These are phyloP conservation scores for Pseudogymnoascus sp. DNA, from an alignment of 2,329 filamentous ascomycete genomes.

Conservation along the genomic window DNA sequence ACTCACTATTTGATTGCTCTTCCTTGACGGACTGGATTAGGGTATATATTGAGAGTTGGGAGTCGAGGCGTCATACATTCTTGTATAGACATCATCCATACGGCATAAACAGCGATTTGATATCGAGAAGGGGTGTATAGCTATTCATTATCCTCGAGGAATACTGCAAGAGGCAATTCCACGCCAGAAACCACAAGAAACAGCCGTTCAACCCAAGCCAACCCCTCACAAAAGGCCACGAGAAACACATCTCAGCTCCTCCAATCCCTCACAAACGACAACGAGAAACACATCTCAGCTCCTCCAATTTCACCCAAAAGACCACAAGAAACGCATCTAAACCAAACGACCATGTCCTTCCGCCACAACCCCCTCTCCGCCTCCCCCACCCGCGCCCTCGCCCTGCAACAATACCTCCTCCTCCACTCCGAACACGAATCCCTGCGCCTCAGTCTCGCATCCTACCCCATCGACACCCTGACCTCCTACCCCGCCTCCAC, in stretches of 20 bases:
- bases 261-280: not conserved
- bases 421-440: conserved; percentile 29
- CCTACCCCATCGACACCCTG: conserved; percentile 10
- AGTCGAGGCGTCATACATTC: conserved; percentile 1
- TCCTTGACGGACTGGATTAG: conserved; percentile 4
- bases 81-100: not conserved
- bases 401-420: conserved; percentile 30
- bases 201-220: not conserved
- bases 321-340: not conserved
- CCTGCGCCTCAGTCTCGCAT: conserved; percentile 27
- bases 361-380: conserved; percentile 19
- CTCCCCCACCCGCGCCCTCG: conserved; percentile 25
- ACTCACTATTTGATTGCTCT: not conserved
- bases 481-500: conserved; percentile 9
- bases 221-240: not conserved
- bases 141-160: not conserved
- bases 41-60: not conserved
- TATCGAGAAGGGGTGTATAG: not conserved
- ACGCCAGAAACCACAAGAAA: not conserved
- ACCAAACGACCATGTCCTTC: conserved; percentile 10
- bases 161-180: not conserved
- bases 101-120: not conserved
- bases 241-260: not conserved
- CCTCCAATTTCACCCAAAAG: not conserved
- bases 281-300: not conserved